These are phyloP conservation scores for Dalbergia cochinchinensis DNA, from an alignment of 306 rosid species.

Conservation along the genomic window DNA sequence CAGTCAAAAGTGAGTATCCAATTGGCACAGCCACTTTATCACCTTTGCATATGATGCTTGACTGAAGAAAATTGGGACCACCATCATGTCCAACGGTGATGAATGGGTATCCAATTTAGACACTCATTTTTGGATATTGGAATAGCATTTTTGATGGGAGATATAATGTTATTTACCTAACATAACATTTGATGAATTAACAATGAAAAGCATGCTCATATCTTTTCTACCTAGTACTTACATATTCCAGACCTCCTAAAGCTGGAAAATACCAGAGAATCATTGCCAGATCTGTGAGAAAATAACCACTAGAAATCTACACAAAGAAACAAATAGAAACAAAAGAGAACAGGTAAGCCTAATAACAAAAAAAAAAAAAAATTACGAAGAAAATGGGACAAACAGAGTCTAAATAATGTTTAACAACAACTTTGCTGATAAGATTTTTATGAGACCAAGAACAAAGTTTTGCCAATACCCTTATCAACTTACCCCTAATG, in stretches of 20 bases:
- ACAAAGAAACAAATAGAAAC: constrained; percentile 24
- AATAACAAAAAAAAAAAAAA: neutral
- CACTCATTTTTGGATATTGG: too few relatives aligned
- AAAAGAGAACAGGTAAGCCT: constrained; percentile 6
- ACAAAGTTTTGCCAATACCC: constrained; percentile 32
- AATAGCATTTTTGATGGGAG: too few relatives aligned
- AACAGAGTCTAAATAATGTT: neutral
- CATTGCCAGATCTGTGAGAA: constrained; percentile 78
- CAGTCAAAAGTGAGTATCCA: too few relatives aligned
- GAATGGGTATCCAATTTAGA: too few relatives aligned
- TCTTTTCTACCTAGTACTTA: constrained; percentile 62
- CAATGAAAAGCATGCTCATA: neutral
- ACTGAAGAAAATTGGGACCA: too few relatives aligned
- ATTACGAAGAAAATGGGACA: neutral
- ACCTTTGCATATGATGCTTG: too few relatives aligned
- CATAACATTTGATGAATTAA: neutral
- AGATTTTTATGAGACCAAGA: constrained; percentile 7
- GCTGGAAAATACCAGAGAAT: constrained; percentile 76
- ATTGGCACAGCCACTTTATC: too few relatives aligned
- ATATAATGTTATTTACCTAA: neutral
- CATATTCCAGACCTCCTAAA: constrained; percentile 84
- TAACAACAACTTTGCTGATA: neutral
- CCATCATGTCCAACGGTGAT: too few relatives aligned
- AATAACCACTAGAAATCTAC: constrained; percentile 82
- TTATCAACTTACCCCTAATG: constrained; percentile 63